These are phyloP conservation scores for Leishmania tropica DNA, from an alignment of 208 protist species.

Conservation along the genomic window DNA sequence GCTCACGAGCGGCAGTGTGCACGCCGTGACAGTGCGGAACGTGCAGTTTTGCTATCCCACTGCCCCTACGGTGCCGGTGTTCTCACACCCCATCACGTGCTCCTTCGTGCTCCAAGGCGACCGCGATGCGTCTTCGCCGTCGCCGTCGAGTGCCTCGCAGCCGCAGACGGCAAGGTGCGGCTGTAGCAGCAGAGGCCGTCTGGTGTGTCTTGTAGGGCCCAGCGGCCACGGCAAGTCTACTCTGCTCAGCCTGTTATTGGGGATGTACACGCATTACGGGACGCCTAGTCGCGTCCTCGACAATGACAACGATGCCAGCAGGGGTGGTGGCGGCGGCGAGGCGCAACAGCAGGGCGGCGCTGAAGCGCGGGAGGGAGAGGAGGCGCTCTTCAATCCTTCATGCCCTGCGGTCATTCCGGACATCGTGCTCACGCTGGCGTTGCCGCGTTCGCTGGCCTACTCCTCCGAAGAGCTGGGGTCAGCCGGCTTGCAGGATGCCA, in stretches of 20 bases:
- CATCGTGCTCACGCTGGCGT: slow-evolving; percentile 26
- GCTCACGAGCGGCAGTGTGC: slow-evolving; percentile 23
- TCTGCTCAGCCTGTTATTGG: slow-evolving; percentile 67
- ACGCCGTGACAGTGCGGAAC: slow-evolving; percentile 25
- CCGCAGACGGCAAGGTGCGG: background rate
- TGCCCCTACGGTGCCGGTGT: slow-evolving; percentile 65
- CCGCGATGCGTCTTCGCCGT: background rate
- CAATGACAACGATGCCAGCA: background rate
- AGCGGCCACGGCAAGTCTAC: slow-evolving; percentile 84
- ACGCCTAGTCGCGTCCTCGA: background rate
- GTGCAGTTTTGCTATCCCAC: slow-evolving; percentile 73
- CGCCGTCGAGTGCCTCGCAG: slow-evolving; percentile 11
- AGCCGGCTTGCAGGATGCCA: background rate
- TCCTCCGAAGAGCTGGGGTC: background rate
- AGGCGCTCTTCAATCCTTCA: slow-evolving; percentile 3
- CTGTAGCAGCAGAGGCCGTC: slow-evolving; percentile 32
- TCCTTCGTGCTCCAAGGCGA: slow-evolving; percentile 17
- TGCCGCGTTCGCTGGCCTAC: background rate
- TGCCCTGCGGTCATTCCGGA: background rate
- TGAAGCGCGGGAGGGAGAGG: background rate
- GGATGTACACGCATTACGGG: slow-evolving; percentile 57
- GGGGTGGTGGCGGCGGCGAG: background rate
- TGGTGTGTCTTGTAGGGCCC: slow-evolving; percentile 62
- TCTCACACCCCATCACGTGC: slow-evolving; percentile 28
- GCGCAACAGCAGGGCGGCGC: background rate